Conservation (phyloP, 2,329 filamentous ascomycete species). For the Anthostomella pinea region DNA sequence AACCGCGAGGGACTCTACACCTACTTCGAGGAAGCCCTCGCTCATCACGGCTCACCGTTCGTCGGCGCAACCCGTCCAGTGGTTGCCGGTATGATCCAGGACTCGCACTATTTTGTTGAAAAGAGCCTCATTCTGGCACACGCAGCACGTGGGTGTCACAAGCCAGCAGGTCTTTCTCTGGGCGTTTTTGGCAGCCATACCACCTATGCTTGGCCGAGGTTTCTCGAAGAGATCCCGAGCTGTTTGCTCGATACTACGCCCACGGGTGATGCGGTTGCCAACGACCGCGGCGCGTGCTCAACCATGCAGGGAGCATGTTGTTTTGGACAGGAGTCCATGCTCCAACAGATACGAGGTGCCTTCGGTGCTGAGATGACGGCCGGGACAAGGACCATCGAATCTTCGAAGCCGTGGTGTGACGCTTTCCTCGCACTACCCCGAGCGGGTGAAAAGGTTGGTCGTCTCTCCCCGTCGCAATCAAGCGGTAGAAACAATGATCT, state of each 20-base stretch:
- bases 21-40: constrained; percentile 42
- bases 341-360: constrained; percentile 69
- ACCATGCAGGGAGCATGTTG: constrained; percentile 45
- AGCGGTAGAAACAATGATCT: no score
- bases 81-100: constrained; percentile 68
- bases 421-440: constrained; percentile 40
- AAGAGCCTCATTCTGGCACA: constrained; percentile 62
- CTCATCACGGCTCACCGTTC: constrained; percentile 37
- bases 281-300: constrained; percentile 41
- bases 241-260: constrained; percentile 41
- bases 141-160: constrained; percentile 56
- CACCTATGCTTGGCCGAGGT: constrained; percentile 67
- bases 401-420: constrained; percentile 40
- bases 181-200: constrained; percentile 71
- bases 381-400: constrained; percentile 58
- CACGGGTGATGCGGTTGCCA: constrained; percentile 38
- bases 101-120: constrained; percentile 63
- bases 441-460: no score
- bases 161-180: constrained; percentile 57
- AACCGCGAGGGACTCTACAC: constrained; percentile 53
- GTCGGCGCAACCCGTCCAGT: constrained; percentile 48
- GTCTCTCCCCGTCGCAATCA: no score
- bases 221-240: constrained; percentile 61
- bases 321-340: constrained; percentile 64
- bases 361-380: constrained; percentile 68